These are phyloP conservation scores for Tetraselmis striata DNA, from an alignment of 139 green algal genomes.

Conservation along the genomic window DNA sequence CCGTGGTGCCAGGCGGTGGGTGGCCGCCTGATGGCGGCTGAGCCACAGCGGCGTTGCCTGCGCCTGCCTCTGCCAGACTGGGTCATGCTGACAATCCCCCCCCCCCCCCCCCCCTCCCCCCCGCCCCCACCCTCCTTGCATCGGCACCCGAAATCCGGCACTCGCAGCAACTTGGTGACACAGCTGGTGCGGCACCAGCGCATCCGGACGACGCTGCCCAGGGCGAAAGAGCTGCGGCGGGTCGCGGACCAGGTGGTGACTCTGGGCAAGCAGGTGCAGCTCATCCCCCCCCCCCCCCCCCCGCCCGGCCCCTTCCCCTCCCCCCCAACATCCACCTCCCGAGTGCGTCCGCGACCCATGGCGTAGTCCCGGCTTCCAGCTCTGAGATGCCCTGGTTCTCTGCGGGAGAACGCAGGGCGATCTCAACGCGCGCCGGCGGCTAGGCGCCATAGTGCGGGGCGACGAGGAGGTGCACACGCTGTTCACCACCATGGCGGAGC, in stretches of 20 bases:
- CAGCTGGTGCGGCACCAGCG: constrained; percentile 89
- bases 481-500: constrained; percentile 24
- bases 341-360: no score
- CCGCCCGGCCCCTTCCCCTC: no score
- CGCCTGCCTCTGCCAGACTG: background rate
- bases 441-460: constrained; percentile 21
- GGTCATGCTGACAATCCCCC: no score
- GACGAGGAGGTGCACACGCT: constrained; percentile 31
- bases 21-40: background rate
- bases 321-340: no score
- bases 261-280: constrained; percentile 69
- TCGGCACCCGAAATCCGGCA: no score
- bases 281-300: no score
- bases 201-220: constrained; percentile 85
- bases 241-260: constrained; percentile 75
- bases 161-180: constrained; percentile 83
- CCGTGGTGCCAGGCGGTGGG: background rate
- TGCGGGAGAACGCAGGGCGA: constrained; percentile 18
- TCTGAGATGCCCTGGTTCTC: no score
- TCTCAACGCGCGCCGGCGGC: constrained; percentile 14
- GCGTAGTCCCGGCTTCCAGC: no score
- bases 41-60: background rate
- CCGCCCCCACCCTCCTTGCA: no score
- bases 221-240: constrained; percentile 76
- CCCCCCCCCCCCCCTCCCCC: no score